Percentiles rank a stretch among this genome's conserved stretches.
Evolutionary conservation across 1,284 basidiomycete species (phyloP).

Genomic region (Apiotrichum sp.): DNA sequence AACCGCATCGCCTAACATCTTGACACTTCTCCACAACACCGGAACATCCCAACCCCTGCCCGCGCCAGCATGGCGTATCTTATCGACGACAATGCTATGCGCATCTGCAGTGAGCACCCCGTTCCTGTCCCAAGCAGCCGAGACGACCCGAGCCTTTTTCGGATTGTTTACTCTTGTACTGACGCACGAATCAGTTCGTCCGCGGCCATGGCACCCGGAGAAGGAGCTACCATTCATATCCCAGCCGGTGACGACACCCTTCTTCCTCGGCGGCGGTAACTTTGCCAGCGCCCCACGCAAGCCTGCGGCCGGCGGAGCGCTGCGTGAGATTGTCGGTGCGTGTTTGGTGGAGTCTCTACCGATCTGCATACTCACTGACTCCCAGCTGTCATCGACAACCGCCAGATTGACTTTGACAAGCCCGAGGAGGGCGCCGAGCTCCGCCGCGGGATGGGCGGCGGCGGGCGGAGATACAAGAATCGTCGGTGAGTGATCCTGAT

Average conservation of each 20-base stretch:
- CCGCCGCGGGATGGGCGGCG: constrained; percentile 54
- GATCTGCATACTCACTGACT: not conserved
- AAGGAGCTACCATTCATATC: constrained; percentile 77
- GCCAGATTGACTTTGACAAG: constrained; percentile 82
- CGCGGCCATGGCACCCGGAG: constrained; percentile 70
- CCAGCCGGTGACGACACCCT: constrained; percentile 53
- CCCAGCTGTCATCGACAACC: constrained; percentile 49
- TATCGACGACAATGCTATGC: constrained; percentile 21
- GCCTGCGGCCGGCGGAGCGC: constrained; percentile 27
- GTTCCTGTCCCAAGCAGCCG: not conserved
- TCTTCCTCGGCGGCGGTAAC: constrained; percentile 72
- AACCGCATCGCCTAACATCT: too few relatives aligned
- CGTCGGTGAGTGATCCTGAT: constrained; percentile 48
- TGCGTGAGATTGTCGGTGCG: constrained; percentile 46
- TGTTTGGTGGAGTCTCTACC: not conserved
- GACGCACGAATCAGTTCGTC: constrained; percentile 61
- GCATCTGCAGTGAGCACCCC: constrained; percentile 18
- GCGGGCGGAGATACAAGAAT: constrained; percentile 84
- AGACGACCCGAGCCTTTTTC: not conserved
- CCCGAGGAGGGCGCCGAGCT: constrained; percentile 79
- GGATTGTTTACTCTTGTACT: not conserved
- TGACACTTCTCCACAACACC: constrained; percentile 6
- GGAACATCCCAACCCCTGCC: constrained; percentile 6
- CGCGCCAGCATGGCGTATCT: constrained; percentile 17
- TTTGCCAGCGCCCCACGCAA: constrained; percentile 53